phyloP scores from a whole-genome alignment of 805 yeast genomes.

The Millerozyma miso region DNA sequence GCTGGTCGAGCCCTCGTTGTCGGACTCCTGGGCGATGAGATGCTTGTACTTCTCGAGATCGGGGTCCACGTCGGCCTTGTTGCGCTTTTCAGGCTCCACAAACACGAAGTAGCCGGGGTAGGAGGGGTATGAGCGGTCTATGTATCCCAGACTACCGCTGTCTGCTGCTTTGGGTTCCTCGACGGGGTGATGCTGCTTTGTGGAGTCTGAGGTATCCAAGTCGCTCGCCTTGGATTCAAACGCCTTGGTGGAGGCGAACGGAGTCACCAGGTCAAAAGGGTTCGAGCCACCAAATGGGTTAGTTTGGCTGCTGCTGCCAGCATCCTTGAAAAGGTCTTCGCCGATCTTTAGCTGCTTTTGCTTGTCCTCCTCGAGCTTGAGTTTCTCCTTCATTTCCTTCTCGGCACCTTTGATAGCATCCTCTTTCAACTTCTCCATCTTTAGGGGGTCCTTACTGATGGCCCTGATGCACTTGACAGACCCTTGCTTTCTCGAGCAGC shows the following conservation, averaged over 20 bases:
- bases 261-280: slow-evolving; percentile 18
- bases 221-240: neutral
- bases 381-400: slow-evolving; percentile 36
- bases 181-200: neutral
- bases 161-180: neutral
- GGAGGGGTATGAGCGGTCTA: slow-evolving; percentile 32
- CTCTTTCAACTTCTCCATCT: slow-evolving; percentile 36
- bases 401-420: slow-evolving; percentile 26
- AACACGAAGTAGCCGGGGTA: slow-evolving; percentile 67
- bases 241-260: slow-evolving; percentile 8
- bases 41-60: slow-evolving; percentile 42
- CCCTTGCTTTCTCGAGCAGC: slow-evolving; percentile 68
- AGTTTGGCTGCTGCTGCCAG: slow-evolving; percentile 15
- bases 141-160: neutral
- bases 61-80: slow-evolving; percentile 50
- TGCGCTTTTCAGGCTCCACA: slow-evolving; percentile 67
- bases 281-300: slow-evolving; percentile 31
- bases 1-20: neutral
- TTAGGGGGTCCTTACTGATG: slow-evolving; percentile 53
- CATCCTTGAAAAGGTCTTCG: slow-evolving; percentile 33
- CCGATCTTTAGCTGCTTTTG: slow-evolving; percentile 35
- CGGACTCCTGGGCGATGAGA: slow-evolving; percentile 42
- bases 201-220: neutral
- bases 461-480: slow-evolving; percentile 76
- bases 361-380: slow-evolving; percentile 41